phyloP scores from a whole-genome alignment of 495 filamentous ascomycete genomes.

The Xylaria acuta region DNA sequence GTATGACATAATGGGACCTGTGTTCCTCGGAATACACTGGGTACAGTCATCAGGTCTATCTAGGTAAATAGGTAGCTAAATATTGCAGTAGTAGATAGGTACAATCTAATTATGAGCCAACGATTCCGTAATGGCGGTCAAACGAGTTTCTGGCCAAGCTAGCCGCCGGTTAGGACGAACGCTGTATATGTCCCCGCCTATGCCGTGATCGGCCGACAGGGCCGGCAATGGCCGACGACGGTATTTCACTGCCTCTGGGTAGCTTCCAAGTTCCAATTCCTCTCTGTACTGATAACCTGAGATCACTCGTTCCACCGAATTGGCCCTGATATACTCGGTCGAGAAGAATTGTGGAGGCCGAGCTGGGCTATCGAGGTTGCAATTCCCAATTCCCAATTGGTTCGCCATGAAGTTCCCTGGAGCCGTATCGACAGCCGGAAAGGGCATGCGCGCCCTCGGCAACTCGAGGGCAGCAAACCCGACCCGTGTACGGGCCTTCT shows the following conservation, averaged over 20 bases:
- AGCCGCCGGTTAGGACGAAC: neutral
- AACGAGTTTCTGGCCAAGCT: neutral
- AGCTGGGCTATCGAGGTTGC: neutral
- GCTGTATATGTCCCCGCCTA: slow-evolving; percentile 13
- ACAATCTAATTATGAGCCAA: neutral
- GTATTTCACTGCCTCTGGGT: no score
- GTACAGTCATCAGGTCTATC: no score
- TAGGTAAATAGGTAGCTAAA: neutral
- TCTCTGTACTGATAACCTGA: neutral
- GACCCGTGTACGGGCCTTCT: slow-evolving; percentile 25
- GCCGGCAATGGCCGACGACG: slow-evolving; percentile 21
- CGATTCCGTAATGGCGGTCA: slow-evolving; percentile 6
- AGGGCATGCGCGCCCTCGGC: slow-evolving; percentile 32
- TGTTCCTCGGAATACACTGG: neutral
- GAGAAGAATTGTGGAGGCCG: neutral
- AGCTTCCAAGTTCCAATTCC: slow-evolving; percentile 2
- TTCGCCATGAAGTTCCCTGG: slow-evolving; percentile 43
- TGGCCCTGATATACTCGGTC: neutral
- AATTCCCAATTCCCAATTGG: slow-evolving; percentile 32
- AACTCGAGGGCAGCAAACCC: slow-evolving; percentile 19
- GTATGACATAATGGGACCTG: neutral
- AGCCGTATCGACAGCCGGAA: slow-evolving; percentile 34
- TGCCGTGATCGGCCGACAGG: slow-evolving; percentile 26
- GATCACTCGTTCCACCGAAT: neutral
- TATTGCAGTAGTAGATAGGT: neutral